Evolutionary conservation across 2,329 filamentous ascomycete species (phyloP), one percentile per base, ranked within the genome.

Genomic region (Helminthosporium solani): DNA sequence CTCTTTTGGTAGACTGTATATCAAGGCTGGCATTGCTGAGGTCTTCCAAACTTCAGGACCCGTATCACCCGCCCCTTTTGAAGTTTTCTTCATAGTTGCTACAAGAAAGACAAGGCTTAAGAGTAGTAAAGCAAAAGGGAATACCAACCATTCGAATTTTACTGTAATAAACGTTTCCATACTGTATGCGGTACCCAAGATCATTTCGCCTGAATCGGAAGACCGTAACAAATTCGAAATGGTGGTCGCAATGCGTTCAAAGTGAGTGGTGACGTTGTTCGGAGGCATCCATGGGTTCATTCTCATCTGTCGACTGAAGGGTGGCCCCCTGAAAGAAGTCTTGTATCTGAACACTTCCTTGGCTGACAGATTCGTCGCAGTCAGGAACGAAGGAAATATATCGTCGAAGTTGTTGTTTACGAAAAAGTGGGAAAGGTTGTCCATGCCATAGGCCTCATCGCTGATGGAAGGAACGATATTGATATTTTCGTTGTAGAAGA

Each of bases 21-120:
- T 53, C 0, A 67, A 46, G 1, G 58, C 50, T 0, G 65, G 60
- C 53, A 68, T 60, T 0, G 63, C 52, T 3, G 65, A 68, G 1
- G 56, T 68, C 20, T 69, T 69, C 64, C 63, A 69, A 1, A 63
- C 28, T 0, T 56, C 59, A 1, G 36, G 41, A 0, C 11, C 43
- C 2, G 12, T 23, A 1, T 53, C 41, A 2, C 23, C 15, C 1
- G 34, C 40, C 7, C 56, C 53, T 4, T 40, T 47, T 0, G 59
- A 54, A 2, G 54, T 65, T 25, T 53, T 58, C 3, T 52, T 19
- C 0, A 67, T 61, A 0, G 65, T 67, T 0, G 43, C 40, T 1
- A 58, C 40, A 6, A 68, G 40, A 28, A 69, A 68, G 0, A 58
- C 25, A 0, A 67, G 30, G 7, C 44, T 60, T 1, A 63, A 38